These are phyloP conservation scores for Striga asiatica DNA, from an alignment of 257 asterid genomes.

Conservation along the genomic window DNA sequence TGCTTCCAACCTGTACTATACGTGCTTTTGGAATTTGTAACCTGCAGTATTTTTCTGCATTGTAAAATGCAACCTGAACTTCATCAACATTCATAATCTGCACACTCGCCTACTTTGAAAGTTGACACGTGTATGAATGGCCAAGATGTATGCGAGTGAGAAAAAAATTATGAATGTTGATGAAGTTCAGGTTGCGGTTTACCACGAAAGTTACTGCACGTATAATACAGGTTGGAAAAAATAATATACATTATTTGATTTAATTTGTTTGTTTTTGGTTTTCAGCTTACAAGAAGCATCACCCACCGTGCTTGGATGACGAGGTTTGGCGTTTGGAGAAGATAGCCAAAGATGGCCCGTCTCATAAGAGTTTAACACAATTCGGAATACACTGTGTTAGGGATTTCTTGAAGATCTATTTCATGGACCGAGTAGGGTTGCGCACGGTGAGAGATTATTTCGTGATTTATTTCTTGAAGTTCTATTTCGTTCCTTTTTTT, in stretches of 20 bases:
- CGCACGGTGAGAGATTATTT: slow-evolving; percentile 45
- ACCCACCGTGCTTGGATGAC: slow-evolving; percentile 53
- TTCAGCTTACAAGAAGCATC: slow-evolving; percentile 68
- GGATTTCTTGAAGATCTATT: slow-evolving; percentile 44
- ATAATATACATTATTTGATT: no score
- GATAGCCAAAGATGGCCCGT: slow-evolving; percentile 72
- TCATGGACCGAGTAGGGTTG: slow-evolving; percentile 28
- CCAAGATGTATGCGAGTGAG: no score
- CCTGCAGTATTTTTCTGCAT: not conserved
- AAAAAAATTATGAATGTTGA: no score
- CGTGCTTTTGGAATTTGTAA: not conserved
- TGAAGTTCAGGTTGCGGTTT: no score
- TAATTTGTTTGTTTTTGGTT: not conserved
- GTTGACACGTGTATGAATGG: no score
- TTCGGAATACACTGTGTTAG: slow-evolving; percentile 32
- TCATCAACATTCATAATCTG: not conserved
- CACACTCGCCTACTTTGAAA: not conserved
- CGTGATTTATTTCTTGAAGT: not conserved
- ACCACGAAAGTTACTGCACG: no score
- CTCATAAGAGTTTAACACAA: slow-evolving; percentile 32
- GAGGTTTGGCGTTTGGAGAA: slow-evolving; percentile 78
- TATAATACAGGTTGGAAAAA: not conserved
- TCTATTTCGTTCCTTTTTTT: not conserved
- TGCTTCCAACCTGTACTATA: no score
- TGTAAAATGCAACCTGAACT: not conserved